Percentiles rank a stretch among this genome's conserved stretches.
These are phyloP conservation scores for Cladorrhinum sp. DNA, from an alignment of 2,329 filamentous ascomycete genomes.

Conservation along the genomic window DNA sequence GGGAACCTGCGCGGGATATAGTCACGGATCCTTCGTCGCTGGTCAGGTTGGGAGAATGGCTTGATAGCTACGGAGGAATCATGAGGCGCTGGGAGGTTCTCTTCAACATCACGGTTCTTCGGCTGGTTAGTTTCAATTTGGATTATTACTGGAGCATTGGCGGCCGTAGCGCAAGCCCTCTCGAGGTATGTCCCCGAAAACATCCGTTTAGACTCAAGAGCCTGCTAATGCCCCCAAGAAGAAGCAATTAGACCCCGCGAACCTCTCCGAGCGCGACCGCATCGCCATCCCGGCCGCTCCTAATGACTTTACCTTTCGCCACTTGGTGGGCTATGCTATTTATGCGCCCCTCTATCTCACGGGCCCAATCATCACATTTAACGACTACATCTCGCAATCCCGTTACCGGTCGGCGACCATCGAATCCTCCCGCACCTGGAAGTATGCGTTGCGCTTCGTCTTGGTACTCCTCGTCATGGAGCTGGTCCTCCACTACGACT, in stretches of 20 bases:
- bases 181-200: slow-evolving; percentile 68
- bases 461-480: slow-evolving; percentile 86
- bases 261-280: slow-evolving; percentile 85
- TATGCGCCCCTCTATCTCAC: slow-evolving; percentile 92
- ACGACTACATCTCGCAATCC: slow-evolving; percentile 89
- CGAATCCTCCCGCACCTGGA: slow-evolving; percentile 64
- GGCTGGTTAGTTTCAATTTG: slow-evolving; percentile 93
- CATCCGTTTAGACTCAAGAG: not conserved
- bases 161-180: slow-evolving; percentile 57
- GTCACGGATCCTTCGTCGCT: slow-evolving; percentile 40
- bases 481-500: slow-evolving; percentile 84
- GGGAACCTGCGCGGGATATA: slow-evolving; percentile 32
- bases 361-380: slow-evolving; percentile 94
- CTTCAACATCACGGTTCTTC: slow-evolving; percentile 92
- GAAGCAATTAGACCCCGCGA: slow-evolving; percentile 87
- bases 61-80: slow-evolving; percentile 81
- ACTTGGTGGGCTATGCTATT: slow-evolving; percentile 84
- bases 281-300: slow-evolving; percentile 70
- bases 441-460: slow-evolving; percentile 80
- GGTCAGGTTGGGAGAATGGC: slow-evolving; percentile 62
- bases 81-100: slow-evolving; percentile 92
- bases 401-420: slow-evolving; percentile 72
- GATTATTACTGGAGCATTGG: slow-evolving; percentile 93
- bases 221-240: slow-evolving; percentile 77
- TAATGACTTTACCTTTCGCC: slow-evolving; percentile 72